Evolutionary conservation across 768 basidiomycete genomes (phyloP).

Genomic region (Boletellus emodensis): DNA sequence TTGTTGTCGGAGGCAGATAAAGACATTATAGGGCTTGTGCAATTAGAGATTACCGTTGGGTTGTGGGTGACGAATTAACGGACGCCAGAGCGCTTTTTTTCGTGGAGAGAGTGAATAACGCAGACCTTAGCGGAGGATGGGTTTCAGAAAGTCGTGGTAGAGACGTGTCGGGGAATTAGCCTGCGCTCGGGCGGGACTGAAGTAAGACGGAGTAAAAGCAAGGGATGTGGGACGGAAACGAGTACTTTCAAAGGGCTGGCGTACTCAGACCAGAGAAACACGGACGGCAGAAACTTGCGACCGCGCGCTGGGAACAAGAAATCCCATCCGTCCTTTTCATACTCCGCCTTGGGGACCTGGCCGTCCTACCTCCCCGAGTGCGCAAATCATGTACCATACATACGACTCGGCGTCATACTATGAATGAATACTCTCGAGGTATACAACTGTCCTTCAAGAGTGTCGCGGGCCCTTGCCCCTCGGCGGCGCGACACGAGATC

Average conservation of each 20-base stretch:
- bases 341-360: conserved; percentile 24
- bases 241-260: conserved; percentile 33
- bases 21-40: conserved; percentile 78
- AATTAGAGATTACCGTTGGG: conserved; percentile 77
- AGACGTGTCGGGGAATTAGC: conserved; percentile 31
- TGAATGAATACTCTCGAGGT: conserved; percentile 20
- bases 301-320: conserved; percentile 30
- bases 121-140: conserved; percentile 17
- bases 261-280: conserved; percentile 36
- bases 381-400: conserved; percentile 5
- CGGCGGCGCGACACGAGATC: conserved; percentile 40
- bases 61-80: conserved; percentile 34
- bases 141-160: conserved; percentile 23
- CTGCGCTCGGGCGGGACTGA: conserved; percentile 27
- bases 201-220: conserved; percentile 23
- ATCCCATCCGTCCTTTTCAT: conserved; percentile 30
- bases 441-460: conserved; percentile 21
- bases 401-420: conserved; percentile 27
- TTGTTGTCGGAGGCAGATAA: conserved; percentile 82
- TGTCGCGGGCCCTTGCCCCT: conserved; percentile 26
- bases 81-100: conserved; percentile 27
- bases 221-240: conserved; percentile 31
- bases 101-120: conserved; percentile 28
- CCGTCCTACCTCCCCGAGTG: no score
- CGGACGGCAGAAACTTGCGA: conserved; percentile 31